Evolutionary conservation across 768 basidiomycete genomes (phyloP).

Genomic region (Gloeopeniophorella convolvens): DNA sequence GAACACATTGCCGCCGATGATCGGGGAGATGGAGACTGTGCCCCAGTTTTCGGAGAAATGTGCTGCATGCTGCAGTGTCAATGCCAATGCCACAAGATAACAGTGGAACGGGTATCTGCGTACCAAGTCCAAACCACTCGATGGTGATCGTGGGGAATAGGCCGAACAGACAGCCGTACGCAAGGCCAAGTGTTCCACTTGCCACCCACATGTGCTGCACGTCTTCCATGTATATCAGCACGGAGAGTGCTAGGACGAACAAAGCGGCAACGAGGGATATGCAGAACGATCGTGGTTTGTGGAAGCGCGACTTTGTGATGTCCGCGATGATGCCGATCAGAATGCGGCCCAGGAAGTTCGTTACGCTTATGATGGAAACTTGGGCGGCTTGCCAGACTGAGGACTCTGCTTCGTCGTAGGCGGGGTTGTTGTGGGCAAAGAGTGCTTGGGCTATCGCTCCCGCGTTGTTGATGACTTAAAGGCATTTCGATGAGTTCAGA

Average conservation of each 20-base stretch:
- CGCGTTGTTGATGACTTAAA: constrained; percentile 78
- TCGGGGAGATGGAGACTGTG: constrained; percentile 63
- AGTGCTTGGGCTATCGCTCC: constrained; percentile 69
- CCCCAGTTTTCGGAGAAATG: constrained; percentile 89
- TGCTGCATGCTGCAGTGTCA: constrained; percentile 30
- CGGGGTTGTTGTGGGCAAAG: constrained; percentile 50
- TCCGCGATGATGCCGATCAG: constrained; percentile 71
- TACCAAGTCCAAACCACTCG: constrained; percentile 87
- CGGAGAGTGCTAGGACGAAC: constrained; percentile 69
- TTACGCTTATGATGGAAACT: constrained; percentile 75
- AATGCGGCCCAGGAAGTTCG: constrained; percentile 76
- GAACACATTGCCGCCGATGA: constrained; percentile 77
- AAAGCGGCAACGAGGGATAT: constrained; percentile 58
- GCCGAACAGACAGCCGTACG: constrained; percentile 71
- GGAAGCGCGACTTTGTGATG: constrained; percentile 47
- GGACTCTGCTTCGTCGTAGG: constrained; percentile 62
- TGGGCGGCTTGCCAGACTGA: constrained; percentile 77
- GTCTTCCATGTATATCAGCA: constrained; percentile 46
- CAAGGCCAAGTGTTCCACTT: constrained; percentile 48
- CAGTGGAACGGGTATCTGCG: constrained; percentile 30
- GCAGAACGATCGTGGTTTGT: constrained; percentile 60
- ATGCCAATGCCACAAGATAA: background rate
- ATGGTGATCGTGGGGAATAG: constrained; percentile 69
- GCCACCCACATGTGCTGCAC: constrained; percentile 64
- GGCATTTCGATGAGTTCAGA: constrained; percentile 4